Base-by-base conservation (phyloP, 1,139 yeast genomes). In the Geotrichum reessii region DNA sequence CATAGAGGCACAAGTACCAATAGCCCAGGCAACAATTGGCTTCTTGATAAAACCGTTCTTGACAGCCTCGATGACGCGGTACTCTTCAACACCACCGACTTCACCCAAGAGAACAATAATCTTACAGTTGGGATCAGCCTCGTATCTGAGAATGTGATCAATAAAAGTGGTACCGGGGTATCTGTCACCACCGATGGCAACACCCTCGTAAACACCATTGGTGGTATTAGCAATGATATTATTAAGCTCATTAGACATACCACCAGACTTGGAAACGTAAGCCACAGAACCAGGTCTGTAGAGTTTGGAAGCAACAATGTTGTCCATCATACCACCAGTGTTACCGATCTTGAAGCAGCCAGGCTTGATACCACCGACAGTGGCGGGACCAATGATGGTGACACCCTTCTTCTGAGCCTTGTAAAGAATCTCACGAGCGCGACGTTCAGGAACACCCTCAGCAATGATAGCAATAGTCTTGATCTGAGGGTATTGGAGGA, bases 241-340 rank as follows among this genome's bases (percentile, higher is more conserved):
- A 74, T 77, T 77, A 62, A 76, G 71, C 69, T 76, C 80, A 68
- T 76, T 76, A 63, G 80, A 76, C 80, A 76, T 76, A 63, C 80
- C 80, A 60, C 80, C 80, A 47, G 78, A 74, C 72, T 76, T 76
- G 69, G 80, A 76, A 47, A 76, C 80, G 69, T 77, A 76, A 57
- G 79, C 79, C 28, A 76, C 80, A 14, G 78, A 74, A 25, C 80
- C 80, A 27, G 80, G 76, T 55, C 80, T 75, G 73, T 76, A 77
- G 50, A 76, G 74, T 73, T 77, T 76, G 62, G 79, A 76, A 31
- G 80, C 78, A 47, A 77, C 78, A 60, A 76, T 76, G 73, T 76
- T 76, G 68, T 76, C 80, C 80, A 76, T 76, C 80, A 76, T 77
- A 63, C 80, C 80, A 57, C 80, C 80, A 55, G 80, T 77, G 75